phyloP scores from a whole-genome alignment of 2,329 filamentous ascomycete genomes.

The Torrubiella hemipterigena region DNA sequence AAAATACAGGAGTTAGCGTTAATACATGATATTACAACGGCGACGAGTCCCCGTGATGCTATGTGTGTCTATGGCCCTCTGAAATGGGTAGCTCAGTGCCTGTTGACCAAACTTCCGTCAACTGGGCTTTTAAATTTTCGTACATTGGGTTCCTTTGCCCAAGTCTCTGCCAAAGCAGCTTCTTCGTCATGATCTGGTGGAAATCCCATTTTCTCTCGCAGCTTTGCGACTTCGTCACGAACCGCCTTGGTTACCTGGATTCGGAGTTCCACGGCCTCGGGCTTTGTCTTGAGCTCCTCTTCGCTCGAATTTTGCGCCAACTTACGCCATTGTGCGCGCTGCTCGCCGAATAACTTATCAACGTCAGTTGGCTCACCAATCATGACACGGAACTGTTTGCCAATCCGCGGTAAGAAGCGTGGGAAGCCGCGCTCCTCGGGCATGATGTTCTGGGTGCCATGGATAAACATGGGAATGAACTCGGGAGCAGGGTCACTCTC shows the following conservation, averaged over 20 bases:
- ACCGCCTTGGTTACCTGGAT: conserved; percentile 72
- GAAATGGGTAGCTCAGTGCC: too few species aligned
- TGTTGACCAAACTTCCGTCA: conserved; percentile 38
- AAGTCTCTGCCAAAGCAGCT: conserved; percentile 69
- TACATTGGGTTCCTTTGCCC: conserved; percentile 41
- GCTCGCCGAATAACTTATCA: conserved; percentile 64
- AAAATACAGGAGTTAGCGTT: too few species aligned
- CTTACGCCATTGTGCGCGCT: conserved; percentile 62
- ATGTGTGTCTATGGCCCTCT: too few species aligned
- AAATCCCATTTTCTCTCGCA: conserved; percentile 60
- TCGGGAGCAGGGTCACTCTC: conserved; percentile 81
- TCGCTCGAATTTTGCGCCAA: conserved; percentile 41
- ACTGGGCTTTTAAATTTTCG: conserved; percentile 40
- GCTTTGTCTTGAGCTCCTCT: conserved; percentile 28
- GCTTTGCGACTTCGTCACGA: conserved; percentile 66
- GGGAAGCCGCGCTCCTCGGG: conserved; percentile 70
- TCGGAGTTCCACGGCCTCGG: conserved; percentile 57
- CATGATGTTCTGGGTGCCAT: conserved; percentile 83
- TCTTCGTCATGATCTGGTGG: conserved; percentile 69
- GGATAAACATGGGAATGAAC: conserved; percentile 87
- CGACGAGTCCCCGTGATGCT: too few species aligned
- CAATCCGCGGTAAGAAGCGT: conserved; percentile 64
- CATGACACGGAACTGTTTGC: conserved; percentile 57
- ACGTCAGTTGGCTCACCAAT: conserved; percentile 71
- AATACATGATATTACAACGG: too few species aligned